Evolutionary conservation across 1,139 yeast species (phyloP).

Genomic region (Debaryomyces coudertii): DNA sequence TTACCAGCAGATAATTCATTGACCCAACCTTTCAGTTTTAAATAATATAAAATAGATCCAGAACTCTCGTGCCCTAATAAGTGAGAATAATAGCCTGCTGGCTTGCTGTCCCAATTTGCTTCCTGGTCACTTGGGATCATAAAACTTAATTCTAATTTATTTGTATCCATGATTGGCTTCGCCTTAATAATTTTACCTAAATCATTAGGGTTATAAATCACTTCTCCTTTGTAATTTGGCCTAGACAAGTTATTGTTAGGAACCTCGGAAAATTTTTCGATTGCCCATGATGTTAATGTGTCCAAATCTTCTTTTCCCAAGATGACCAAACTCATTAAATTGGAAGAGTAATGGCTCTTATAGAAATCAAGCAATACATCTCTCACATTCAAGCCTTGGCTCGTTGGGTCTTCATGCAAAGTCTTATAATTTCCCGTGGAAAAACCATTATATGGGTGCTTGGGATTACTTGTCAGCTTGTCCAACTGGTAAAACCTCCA

Average conservation of each 20-base stretch:
- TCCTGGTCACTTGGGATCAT: conserved; percentile 74
- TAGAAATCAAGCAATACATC: conserved; percentile 67
- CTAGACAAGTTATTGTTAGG: conserved; percentile 55
- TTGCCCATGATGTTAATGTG: conserved; percentile 69
- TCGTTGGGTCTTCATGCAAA: conserved; percentile 56
- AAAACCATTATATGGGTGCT: conserved; percentile 75
- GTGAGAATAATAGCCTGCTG: conserved; percentile 74
- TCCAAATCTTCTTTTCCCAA: conserved; percentile 82
- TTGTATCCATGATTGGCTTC: conserved; percentile 81
- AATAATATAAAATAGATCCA: conserved; percentile 73
- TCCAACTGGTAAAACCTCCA: conserved; percentile 91
- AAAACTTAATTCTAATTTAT: conserved; percentile 68
- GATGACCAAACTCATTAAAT: conserved; percentile 84
- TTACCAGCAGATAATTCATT: conserved; percentile 77
- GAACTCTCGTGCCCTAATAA: conserved; percentile 87
- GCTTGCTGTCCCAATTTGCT: conserved; percentile 65
- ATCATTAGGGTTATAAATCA: conserved; percentile 44
- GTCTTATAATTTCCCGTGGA: conserved; percentile 75
- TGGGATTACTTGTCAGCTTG: conserved; percentile 67
- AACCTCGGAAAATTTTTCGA: conserved; percentile 65
- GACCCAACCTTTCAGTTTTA: conserved; percentile 78
- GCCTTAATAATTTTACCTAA: conserved; percentile 62
- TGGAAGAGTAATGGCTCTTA: conserved; percentile 65
- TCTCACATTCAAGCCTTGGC: conserved; percentile 58
- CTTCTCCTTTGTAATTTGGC: conserved; percentile 48